Evolutionary conservation across 345 rosid genomes (phyloP).

Genomic region (Turritis glabra): DNA sequence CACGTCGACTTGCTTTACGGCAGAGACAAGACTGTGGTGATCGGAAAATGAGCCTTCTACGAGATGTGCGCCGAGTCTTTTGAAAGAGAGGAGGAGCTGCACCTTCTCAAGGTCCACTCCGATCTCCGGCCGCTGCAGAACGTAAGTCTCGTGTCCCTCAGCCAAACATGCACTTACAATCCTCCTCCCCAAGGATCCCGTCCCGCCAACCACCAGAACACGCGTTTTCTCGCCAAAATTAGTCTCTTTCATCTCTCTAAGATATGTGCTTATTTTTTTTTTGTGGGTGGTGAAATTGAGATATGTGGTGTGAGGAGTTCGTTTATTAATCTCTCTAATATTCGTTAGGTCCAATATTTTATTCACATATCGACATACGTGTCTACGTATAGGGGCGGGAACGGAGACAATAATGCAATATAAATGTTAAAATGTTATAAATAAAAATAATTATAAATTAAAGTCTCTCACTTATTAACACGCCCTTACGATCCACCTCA

Average conservation of each 20-base stretch:
- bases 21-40: slow-evolving; percentile 39
- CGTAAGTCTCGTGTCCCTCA: slow-evolving; percentile 58
- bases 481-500: not conserved
- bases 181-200: slow-evolving; percentile 72
- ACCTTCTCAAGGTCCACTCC: slow-evolving; percentile 70
- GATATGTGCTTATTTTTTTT: not conserved
- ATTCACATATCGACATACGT: not conserved
- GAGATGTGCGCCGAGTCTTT: slow-evolving; percentile 57
- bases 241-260: slow-evolving; percentile 3
- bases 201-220: slow-evolving; percentile 69
- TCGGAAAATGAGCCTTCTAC: slow-evolving; percentile 58
- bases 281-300: not conserved
- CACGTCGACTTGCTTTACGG: slow-evolving; percentile 65
- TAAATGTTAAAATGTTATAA: too few relatives aligned
- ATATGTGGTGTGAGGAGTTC: not conserved
- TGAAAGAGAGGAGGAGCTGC: slow-evolving; percentile 55
- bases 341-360: not conserved
- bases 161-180: slow-evolving; percentile 65
- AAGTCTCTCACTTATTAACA: not conserved
- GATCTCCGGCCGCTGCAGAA: slow-evolving; percentile 54
- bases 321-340: not conserved
- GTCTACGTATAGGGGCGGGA: not conserved
- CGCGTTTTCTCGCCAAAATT: slow-evolving; percentile 26
- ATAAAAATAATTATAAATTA: not conserved
- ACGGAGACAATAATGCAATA: not conserved